These are phyloP conservation scores for Hanseniaspora taiwanica DNA, from an alignment of 805 yeast genomes.

Conservation along the genomic window DNA sequence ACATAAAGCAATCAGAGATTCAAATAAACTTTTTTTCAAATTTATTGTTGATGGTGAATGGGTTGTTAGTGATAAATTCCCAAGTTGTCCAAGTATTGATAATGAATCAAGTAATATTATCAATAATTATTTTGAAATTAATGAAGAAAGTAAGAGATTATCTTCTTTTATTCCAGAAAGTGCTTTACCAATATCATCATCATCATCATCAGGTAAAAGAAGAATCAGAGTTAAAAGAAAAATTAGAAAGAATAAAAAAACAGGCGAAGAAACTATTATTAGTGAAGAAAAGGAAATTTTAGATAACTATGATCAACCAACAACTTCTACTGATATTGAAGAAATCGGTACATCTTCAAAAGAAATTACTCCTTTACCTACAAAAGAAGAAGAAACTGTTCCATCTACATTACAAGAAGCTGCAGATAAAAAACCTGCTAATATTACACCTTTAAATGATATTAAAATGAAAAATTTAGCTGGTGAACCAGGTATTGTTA, in stretches of 20 bases:
- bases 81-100: slow-evolving; percentile 33
- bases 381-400: slow-evolving; percentile 2
- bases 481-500: slow-evolving; percentile 61
- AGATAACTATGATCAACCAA: slow-evolving; percentile 8
- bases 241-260: slow-evolving; percentile 27
- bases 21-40: slow-evolving; percentile 32
- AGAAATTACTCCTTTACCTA: slow-evolving; percentile 6
- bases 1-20: slow-evolving; percentile 24
- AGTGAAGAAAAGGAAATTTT: slow-evolving; percentile 18
- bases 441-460: too few species aligned
- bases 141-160: slow-evolving; percentile 10
- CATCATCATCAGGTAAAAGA: slow-evolving; percentile 10
- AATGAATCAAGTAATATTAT: slow-evolving; percentile 27
- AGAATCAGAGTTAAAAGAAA: slow-evolving; percentile 26
- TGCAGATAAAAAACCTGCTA: slow-evolving; percentile 23
- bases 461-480: slow-evolving; percentile 18
- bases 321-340: slow-evolving; percentile 7
- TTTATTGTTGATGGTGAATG: slow-evolving; percentile 63
- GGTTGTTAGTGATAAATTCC: slow-evolving; percentile 31
- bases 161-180: slow-evolving; percentile 13
- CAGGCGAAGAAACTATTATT: slow-evolving; percentile 28
- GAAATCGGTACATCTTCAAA: slow-evolving; percentile 6
- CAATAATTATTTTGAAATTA: slow-evolving; percentile 24
- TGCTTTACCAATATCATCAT: slow-evolving; percentile 7
- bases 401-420: slow-evolving; percentile 3